Evolutionary conservation across 371 early-diverging fungal species (phyloP).

Genomic region (Ordospora pajunii): DNA sequence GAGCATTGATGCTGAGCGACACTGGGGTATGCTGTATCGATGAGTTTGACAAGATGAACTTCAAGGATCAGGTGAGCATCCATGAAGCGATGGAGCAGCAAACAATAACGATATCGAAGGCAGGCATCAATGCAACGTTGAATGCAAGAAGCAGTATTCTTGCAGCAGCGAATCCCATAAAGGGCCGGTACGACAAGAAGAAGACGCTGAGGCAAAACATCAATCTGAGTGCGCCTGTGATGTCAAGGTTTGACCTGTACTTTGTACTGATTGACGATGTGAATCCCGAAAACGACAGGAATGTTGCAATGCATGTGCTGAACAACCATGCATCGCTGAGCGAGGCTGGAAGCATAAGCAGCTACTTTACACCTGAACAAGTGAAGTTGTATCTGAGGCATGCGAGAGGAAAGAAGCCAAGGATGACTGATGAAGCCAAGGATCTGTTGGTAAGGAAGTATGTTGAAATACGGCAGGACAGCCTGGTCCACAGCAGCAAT

Average conservation of each 20-base stretch:
- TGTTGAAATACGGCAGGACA: conserved; percentile 77
- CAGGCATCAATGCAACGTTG: conserved; percentile 72
- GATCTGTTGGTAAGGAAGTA: conserved; percentile 73
- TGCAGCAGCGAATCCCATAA: conserved; percentile 62
- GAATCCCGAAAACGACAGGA: conserved; percentile 75
- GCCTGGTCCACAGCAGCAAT: conserved; percentile 62
- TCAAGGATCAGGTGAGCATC: conserved; percentile 93
- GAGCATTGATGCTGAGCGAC: conserved; percentile 97
- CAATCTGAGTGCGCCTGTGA: conserved; percentile 87
- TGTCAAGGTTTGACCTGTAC: conserved; percentile 98
- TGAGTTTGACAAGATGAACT: conserved; percentile 99
- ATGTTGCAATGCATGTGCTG: conserved; percentile 83
- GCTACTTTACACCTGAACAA: conserved; percentile 48
- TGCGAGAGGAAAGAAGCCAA: conserved; percentile 47
- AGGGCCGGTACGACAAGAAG: conserved; percentile 60
- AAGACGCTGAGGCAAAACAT: conserved; percentile 75
- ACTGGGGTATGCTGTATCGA: conserved; percentile 95
- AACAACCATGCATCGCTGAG: conserved; percentile 73
- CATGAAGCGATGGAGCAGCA: conserved; percentile 99
- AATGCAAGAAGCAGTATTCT: conserved; percentile 59
- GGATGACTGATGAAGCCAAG: conserved; percentile 71
- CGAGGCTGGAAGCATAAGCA: not conserved
- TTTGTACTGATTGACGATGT: conserved; percentile 92
- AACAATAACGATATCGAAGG: conserved; percentile 96
- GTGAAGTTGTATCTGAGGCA: conserved; percentile 53